phyloP scores from a whole-genome alignment of 257 asterid species.

The Ehretia macrophylla region DNA sequence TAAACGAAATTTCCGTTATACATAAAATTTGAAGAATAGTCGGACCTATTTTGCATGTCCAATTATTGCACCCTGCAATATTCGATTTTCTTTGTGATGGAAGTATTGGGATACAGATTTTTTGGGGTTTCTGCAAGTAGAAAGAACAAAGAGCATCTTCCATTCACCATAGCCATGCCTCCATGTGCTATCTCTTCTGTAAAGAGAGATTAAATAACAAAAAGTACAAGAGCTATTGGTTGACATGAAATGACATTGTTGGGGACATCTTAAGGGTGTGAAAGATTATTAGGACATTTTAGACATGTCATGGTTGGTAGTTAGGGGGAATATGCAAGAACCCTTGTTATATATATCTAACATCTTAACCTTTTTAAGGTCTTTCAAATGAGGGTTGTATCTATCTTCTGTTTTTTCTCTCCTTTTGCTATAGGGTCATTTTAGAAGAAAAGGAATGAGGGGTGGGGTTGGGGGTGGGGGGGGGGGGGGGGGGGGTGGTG shows the following conservation, averaged over 20 bases:
- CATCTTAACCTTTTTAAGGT: background rate
- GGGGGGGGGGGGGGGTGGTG: conserved; percentile 12
- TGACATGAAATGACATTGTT: conserved; percentile 53
- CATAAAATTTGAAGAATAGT: too few relatives aligned
- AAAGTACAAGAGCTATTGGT: conserved; percentile 32
- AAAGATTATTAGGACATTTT: conserved; percentile 12
- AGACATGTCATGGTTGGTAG: conserved; percentile 40
- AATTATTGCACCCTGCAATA: background rate
- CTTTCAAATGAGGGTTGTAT: conserved; percentile 5
- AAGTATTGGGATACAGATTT: background rate
- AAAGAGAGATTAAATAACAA: conserved; percentile 38
- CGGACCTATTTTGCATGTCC: background rate
- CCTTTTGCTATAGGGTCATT: background rate
- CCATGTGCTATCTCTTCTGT: conserved; percentile 66
- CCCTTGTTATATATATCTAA: conserved; percentile 7
- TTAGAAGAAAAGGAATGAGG: conserved; percentile 13
- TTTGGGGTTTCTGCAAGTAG: background rate
- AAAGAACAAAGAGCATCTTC: conserved; percentile 7
- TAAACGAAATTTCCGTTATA: too few relatives aligned
- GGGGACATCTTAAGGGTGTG: conserved; percentile 29
- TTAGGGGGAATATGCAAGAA: conserved; percentile 34
- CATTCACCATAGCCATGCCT: conserved; percentile 2
- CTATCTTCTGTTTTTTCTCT: background rate
- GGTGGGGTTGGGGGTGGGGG: background rate
- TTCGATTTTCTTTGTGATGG: too few relatives aligned